Percentiles rank a stretch among this genome's conserved stretches.
phyloP scores from a whole-genome alignment of 2,329 filamentous ascomycete genomes.

The Tolypocladium guangdongense region DNA sequence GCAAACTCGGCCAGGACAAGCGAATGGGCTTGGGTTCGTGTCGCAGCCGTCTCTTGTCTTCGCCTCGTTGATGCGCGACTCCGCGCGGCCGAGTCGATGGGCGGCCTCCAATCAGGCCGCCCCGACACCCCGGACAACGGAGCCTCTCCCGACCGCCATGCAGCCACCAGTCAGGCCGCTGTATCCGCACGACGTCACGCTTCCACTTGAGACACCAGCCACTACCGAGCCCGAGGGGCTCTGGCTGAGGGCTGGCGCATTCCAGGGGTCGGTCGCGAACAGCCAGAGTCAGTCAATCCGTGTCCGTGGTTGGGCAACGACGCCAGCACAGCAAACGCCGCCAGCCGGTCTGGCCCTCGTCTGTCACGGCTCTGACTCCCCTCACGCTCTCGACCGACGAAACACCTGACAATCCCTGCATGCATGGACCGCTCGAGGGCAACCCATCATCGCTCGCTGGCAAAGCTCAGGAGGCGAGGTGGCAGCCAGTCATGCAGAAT shows the following conservation, averaged over 20 bases:
- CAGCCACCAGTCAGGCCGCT: conserved; percentile 1
- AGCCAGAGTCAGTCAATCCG: background rate
- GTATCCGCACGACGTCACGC: background rate
- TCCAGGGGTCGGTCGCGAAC: background rate
- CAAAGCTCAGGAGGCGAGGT: background rate
- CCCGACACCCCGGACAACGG: conserved; percentile 1
- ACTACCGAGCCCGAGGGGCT: background rate
- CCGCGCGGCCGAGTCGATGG: no score
- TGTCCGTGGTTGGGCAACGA: background rate
- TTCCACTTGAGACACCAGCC: background rate
- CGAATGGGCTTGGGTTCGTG: background rate
- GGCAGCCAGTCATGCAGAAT: no score
- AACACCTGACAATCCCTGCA: background rate
- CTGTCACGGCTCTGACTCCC: background rate
- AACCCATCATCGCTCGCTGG: background rate
- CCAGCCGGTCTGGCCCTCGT: background rate
- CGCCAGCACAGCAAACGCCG: background rate
- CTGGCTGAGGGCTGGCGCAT: background rate
- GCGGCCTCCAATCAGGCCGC: conserved; percentile 3
- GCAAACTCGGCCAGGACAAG: background rate
- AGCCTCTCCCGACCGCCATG: conserved; percentile 3
- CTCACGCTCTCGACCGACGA: background rate
- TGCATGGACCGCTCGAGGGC: background rate
- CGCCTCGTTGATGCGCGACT: background rate
- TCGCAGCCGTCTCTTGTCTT: background rate